Conservation (phyloP, 192 early-diverging fungal species). For the Gigaspora rosea region DNA sequence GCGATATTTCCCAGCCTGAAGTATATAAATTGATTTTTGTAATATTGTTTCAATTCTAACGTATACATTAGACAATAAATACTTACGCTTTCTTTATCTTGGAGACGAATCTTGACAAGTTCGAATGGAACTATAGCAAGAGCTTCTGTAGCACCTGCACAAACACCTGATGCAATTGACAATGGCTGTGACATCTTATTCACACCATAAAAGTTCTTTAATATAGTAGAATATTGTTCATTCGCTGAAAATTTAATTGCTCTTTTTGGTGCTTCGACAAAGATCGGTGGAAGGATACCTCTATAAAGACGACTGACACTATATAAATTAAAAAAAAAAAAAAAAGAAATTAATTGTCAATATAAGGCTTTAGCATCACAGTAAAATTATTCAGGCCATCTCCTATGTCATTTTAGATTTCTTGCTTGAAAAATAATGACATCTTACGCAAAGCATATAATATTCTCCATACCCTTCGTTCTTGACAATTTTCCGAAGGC, state of each 20-base stretch:
- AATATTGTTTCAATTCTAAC: neutral
- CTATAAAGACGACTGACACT: slow-evolving; percentile 72
- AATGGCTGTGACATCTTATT: slow-evolving; percentile 75
- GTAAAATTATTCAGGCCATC: too few relatives aligned
- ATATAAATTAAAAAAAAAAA: neutral
- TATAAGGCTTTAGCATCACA: too few relatives aligned
- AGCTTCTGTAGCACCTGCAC: slow-evolving; percentile 91
- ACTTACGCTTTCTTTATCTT: slow-evolving; percentile 82
- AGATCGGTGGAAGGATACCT: slow-evolving; percentile 95
- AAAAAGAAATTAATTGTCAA: too few relatives aligned
- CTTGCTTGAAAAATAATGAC: too few relatives aligned
- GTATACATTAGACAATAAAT: neutral
- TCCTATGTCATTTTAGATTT: too few relatives aligned
- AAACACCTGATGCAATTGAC: slow-evolving; percentile 84
- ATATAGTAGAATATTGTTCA: slow-evolving; percentile 77
- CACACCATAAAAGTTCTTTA: slow-evolving; percentile 69
- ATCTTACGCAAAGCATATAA: too few relatives aligned
- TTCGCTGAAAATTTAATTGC: slow-evolving; percentile 97
- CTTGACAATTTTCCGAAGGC: slow-evolving; percentile 91
- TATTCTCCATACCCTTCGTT: slow-evolving; percentile 68
- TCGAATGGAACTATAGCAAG: slow-evolving; percentile 88
- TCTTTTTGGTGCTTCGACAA: slow-evolving; percentile 97
- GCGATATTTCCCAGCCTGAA: slow-evolving; percentile 78
- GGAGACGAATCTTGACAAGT: slow-evolving; percentile 94
- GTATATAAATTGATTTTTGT: neutral